A percentile compares a stretch with the other conserved stretches of the same genome.
Evolutionary conservation across 176 grass and related monocot genomes (phyloP).

Genomic region (Carex pumila): DNA sequence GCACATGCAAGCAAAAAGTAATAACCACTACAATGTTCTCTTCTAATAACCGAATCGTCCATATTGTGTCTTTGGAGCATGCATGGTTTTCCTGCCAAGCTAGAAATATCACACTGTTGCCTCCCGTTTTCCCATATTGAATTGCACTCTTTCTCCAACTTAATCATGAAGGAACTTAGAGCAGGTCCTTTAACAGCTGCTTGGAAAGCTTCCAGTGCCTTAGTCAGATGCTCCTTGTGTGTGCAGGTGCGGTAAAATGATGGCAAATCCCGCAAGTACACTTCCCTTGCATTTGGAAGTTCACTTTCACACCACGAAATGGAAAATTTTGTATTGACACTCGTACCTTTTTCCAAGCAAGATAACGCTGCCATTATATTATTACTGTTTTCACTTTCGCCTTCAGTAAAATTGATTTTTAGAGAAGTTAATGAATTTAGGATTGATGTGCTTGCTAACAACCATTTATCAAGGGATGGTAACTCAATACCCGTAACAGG

Average conservation of each 20-base stretch:
- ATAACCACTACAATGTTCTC: constrained; percentile 68
- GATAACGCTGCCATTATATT: constrained; percentile 42
- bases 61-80: constrained; percentile 58
- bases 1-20: constrained; percentile 94
- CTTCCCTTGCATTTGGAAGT: constrained; percentile 69
- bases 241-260: constrained; percentile 61
- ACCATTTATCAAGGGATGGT: constrained; percentile 66
- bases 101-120: constrained; percentile 79
- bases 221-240: constrained; percentile 68
- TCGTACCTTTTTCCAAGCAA: constrained; percentile 65
- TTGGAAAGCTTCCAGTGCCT: constrained; percentile 56
- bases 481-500: constrained; percentile 55
- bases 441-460: constrained; percentile 60
- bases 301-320: constrained; percentile 86
- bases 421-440: constrained; percentile 41
- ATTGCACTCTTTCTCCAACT: constrained; percentile 79
- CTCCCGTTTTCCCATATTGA: constrained; percentile 90
- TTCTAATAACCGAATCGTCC: constrained; percentile 24
- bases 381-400: constrained; percentile 31
- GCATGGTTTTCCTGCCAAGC: constrained; percentile 79
- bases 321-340: constrained; percentile 78
- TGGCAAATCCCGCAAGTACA: constrained; percentile 77
- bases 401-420: constrained; percentile 5
- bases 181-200: constrained; percentile 87
- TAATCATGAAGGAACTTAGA: constrained; percentile 47